Evolutionary conservation across 352 stramenopile species (phyloP).

Genomic region (Phytopythium boreale): DNA sequence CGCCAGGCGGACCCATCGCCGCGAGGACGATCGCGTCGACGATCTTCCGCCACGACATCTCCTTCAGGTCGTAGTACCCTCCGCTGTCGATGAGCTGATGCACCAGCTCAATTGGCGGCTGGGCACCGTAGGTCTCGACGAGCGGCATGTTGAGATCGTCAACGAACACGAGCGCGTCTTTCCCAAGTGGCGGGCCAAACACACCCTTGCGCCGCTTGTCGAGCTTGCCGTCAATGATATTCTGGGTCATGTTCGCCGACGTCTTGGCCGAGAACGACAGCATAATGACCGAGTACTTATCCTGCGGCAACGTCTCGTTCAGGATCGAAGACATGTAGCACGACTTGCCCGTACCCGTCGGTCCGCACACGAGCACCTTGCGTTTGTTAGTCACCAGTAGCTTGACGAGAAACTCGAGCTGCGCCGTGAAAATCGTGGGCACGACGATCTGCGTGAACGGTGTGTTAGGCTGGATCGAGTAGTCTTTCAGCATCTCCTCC

Average conservation of each 20-base stretch:
- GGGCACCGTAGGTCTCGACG: conserved; percentile 92
- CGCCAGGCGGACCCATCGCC: conserved; percentile 91
- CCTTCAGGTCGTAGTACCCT: conserved; percentile 93
- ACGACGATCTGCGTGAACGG: conserved; percentile 93
- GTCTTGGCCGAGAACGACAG: conserved; percentile 93
- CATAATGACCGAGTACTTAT: conserved; percentile 85
- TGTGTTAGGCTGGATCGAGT: conserved; percentile 81
- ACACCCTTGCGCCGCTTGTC: conserved; percentile 92
- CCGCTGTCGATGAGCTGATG: conserved; percentile 89
- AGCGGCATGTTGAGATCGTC: conserved; percentile 96
- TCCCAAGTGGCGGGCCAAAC: conserved; percentile 87
- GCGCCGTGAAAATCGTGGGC: conserved; percentile 91
- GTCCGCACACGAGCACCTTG: conserved; percentile 89
- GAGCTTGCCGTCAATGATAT: conserved; percentile 95
- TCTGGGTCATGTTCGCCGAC: conserved; percentile 93
- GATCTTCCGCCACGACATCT: conserved; percentile 91
- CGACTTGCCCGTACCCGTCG: conserved; percentile 92
- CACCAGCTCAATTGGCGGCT: conserved; percentile 92
- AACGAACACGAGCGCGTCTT: conserved; percentile 88
- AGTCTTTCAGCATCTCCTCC: conserved; percentile 87
- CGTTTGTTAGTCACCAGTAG: conserved; percentile 79
- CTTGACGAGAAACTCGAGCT: conserved; percentile 87
- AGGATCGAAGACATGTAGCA: conserved; percentile 89
- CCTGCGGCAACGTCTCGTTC: conserved; percentile 72
- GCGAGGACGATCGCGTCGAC: conserved; percentile 89